Evolutionary conservation across 306 rosid genomes (phyloP).

Genomic region (Comarum palustre): DNA sequence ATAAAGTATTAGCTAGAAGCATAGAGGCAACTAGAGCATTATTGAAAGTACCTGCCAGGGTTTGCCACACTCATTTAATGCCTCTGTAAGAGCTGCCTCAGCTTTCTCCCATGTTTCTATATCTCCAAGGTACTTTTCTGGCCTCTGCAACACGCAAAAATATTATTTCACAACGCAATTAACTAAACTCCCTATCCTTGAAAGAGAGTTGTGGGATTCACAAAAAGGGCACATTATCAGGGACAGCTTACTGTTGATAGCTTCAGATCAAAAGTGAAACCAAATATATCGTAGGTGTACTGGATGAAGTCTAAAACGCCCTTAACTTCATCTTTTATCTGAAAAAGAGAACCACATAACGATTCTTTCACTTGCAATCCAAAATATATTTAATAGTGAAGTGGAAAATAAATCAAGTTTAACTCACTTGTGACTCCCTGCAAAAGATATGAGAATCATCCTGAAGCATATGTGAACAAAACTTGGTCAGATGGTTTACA

Average conservation of each 20-base stretch:
- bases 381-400: constrained; percentile 4
- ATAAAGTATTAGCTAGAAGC: not conserved
- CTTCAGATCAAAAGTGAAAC: constrained; percentile 88
- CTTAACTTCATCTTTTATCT: constrained; percentile 90
- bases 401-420: constrained; percentile 13
- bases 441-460: constrained; percentile 98
- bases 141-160: constrained; percentile 50
- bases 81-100: constrained; percentile 79
- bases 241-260: constrained; percentile 69
- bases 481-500: constrained; percentile 26
- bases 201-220: not conserved
- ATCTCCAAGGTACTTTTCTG: constrained; percentile 82
- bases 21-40: not conserved
- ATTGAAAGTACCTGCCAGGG: constrained; percentile 72
- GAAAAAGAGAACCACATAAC: constrained; percentile 20
- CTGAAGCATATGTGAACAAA: constrained; percentile 43
- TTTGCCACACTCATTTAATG: constrained; percentile 77
- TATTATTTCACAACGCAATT: not conserved
- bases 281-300: constrained; percentile 59
- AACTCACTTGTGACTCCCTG: constrained; percentile 82
- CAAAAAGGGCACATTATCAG: not conserved
- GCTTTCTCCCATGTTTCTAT: constrained; percentile 84
- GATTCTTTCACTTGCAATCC: not conserved
- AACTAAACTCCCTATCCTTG: not conserved
- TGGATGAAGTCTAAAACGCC: constrained; percentile 65